These are phyloP conservation scores for Sporobolus alterniflorus DNA, from an alignment of 202 grass and related monocot species.

Conservation along the genomic window DNA sequence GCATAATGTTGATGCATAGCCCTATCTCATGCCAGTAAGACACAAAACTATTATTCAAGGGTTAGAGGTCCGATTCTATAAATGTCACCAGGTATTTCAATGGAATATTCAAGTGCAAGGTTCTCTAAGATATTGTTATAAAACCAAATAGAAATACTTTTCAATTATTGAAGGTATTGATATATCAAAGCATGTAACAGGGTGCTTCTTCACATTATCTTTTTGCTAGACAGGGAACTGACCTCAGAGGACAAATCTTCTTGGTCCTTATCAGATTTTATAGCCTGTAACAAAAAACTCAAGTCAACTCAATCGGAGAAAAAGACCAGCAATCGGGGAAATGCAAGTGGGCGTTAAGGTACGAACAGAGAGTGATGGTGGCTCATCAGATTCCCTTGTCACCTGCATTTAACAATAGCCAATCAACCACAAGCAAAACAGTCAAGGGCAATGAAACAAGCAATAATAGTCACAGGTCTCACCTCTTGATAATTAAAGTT, in stretches of 20 bases:
- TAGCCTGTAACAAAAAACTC: slow-evolving; percentile 31
- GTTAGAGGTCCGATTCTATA: slow-evolving; percentile 1
- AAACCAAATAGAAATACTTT: slow-evolving; percentile 11
- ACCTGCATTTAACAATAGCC: slow-evolving; percentile 35
- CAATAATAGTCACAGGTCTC: slow-evolving; percentile 15
- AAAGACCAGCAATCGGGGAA: neutral
- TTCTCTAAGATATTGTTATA: slow-evolving; percentile 8
- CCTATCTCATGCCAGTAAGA: neutral
- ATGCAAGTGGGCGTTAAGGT: neutral
- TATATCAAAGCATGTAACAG: neutral
- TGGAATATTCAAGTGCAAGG: neutral
- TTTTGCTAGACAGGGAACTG: slow-evolving; percentile 19
- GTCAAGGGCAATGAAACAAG: slow-evolving; percentile 22
- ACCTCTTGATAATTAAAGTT: slow-evolving; percentile 69
- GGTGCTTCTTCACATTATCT: neutral
- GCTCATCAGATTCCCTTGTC: slow-evolving; percentile 57
- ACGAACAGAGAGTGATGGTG: slow-evolving; percentile 37
- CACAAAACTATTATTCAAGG: neutral
- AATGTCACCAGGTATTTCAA: neutral
- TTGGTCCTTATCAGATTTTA: slow-evolving; percentile 41
- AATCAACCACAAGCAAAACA: neutral
- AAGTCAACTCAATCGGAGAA: neutral
- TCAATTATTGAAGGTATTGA: neutral
- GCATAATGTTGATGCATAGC: neutral
- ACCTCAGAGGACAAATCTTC: slow-evolving; percentile 62